Evolutionary conservation across 805 yeast species (phyloP).

Genomic region (Candida silvicultrix): DNA sequence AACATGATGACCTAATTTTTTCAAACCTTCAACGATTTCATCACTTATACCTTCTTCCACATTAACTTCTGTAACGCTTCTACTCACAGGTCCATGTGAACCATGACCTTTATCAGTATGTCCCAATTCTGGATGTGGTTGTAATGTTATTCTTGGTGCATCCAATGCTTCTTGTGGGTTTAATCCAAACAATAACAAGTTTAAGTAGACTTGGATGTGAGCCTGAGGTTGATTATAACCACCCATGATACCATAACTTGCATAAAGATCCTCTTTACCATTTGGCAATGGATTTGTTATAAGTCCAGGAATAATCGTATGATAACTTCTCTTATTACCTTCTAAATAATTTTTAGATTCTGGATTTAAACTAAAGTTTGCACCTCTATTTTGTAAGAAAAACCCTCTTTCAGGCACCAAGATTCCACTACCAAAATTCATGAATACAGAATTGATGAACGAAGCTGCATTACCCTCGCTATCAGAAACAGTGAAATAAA

Average conservation of each 20-base stretch:
- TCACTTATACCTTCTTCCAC: conserved; percentile 59
- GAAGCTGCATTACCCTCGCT: conserved; percentile 74
- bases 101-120: conserved; percentile 50
- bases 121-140: conserved; percentile 39
- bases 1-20: conserved; percentile 52
- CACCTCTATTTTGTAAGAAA: conserved; percentile 69
- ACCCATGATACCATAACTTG: conserved; percentile 80
- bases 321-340: conserved; percentile 71
- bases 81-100: conserved; percentile 57
- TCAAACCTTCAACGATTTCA: conserved; percentile 39
- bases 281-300: conserved; percentile 40
- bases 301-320: conserved; percentile 81
- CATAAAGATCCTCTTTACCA: conserved; percentile 44
- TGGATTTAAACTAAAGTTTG: conserved; percentile 59
- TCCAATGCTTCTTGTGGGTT: conserved; percentile 72
- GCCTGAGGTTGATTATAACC: conserved; percentile 87
- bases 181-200: conserved; percentile 54
- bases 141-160: conserved; percentile 65
- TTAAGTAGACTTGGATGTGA: conserved; percentile 70
- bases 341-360: conserved; percentile 54
- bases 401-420: conserved; percentile 63
- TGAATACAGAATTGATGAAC: conserved; percentile 70
- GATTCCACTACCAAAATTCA: conserved; percentile 64
- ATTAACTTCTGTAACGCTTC: conserved; percentile 50
- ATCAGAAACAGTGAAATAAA: conserved; percentile 61